These are phyloP conservation scores for Cornus suecica DNA, from an alignment of 148 eudicot genomes.

Conservation along the genomic window DNA sequence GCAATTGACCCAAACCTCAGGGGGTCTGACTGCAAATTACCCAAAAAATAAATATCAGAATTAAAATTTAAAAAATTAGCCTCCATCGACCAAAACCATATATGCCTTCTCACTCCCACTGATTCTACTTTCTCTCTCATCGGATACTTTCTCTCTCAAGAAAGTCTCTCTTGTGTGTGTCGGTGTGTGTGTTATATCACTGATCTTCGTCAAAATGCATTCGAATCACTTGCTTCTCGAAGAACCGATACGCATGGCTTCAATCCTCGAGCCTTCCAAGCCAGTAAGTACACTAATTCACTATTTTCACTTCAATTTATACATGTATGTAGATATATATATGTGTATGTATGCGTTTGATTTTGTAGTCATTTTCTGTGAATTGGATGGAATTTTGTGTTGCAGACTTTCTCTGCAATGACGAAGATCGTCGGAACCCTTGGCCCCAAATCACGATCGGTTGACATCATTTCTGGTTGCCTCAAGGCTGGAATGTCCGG, in stretches of 20 bases:
- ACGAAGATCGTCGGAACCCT: constrained; percentile 39
- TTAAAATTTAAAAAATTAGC: no score
- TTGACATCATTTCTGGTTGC: constrained; percentile 31
- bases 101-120: no score
- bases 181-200: background rate
- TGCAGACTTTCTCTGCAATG: constrained; percentile 37
- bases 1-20: no score
- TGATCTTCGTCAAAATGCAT: constrained; percentile 19
- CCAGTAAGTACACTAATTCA: constrained; percentile 20
- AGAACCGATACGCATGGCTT: constrained; percentile 40
- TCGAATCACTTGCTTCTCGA: constrained; percentile 36
- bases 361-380: background rate
- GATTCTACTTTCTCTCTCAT: no score
- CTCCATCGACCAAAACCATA: no score
- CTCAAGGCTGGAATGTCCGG: constrained; percentile 40
- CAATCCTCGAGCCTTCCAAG: constrained; percentile 44
- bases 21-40: no score
- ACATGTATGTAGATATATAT: background rate
- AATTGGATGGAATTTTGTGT: background rate
- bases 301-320: background rate
- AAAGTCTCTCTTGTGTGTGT: background rate
- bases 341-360: background rate
- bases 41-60: no score
- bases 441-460: constrained; percentile 30
- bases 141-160: no score